phyloP scores from a whole-genome alignment of 2,329 filamentous ascomycete species.

The Ceratocystis alfenasii region DNA sequence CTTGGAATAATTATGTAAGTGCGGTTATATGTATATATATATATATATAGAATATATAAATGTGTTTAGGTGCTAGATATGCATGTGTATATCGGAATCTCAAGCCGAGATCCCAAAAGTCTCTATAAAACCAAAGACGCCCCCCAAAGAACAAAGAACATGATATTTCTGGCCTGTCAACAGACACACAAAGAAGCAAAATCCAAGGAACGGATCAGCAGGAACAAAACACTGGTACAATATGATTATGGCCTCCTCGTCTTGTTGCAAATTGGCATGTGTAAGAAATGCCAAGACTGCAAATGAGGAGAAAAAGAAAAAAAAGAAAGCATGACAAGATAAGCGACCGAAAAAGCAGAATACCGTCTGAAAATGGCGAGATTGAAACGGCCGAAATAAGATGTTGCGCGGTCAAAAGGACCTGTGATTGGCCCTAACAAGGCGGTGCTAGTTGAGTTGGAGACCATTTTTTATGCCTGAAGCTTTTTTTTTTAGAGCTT shows the following conservation, averaged over 20 bases:
- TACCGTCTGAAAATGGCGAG: neutral
- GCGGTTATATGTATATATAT: neutral
- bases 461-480: neutral
- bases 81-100: neutral
- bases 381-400: neutral
- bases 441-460: neutral
- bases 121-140: slow-evolving; percentile 2
- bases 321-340: slow-evolving; percentile 2
- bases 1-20: neutral
- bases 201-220: neutral
- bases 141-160: neutral
- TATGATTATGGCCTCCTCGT: neutral
- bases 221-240: slow-evolving; percentile 6
- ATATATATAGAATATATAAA: neutral
- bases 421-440: neutral
- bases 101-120: neutral
- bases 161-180: neutral
- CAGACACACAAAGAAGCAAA: neutral
- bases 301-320: neutral
- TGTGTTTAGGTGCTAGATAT: neutral
- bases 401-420: neutral
- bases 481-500: neutral
- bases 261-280: neutral
- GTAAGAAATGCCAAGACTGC: neutral
- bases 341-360: slow-evolving; percentile 8